These are phyloP conservation scores for Glutinoglossum americanum DNA, from an alignment of 495 filamentous ascomycete genomes.

Conservation along the genomic window DNA sequence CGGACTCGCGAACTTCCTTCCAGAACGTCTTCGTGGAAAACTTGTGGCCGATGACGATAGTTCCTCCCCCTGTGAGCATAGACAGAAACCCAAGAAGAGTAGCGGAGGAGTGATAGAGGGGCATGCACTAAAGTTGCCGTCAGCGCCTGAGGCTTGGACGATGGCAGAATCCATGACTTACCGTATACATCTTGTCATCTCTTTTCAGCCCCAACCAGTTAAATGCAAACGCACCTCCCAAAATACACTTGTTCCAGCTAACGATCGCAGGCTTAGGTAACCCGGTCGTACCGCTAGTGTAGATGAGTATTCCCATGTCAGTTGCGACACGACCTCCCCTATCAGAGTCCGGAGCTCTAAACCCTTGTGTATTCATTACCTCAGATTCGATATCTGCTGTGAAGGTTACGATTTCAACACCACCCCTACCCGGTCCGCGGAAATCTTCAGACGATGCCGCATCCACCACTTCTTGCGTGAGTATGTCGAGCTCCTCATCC, in stretches of 20 bases:
- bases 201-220: conserved; percentile 34
- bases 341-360: conserved; percentile 39
- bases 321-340: conserved; percentile 27
- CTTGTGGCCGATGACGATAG: conserved; percentile 51
- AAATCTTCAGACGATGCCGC: conserved; percentile 23
- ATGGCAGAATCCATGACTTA: conserved; percentile 16
- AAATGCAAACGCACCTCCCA: conserved; percentile 30
- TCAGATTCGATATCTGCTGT: conserved; percentile 40
- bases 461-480: conserved; percentile 24
- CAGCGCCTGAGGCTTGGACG: conserved; percentile 5
- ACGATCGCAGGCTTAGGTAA: conserved; percentile 81
- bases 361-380: conserved; percentile 29
- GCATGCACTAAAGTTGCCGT: conserved; percentile 46
- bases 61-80: conserved; percentile 34
- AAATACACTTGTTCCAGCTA: conserved; percentile 45
- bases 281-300: conserved; percentile 76
- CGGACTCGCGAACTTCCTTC: conserved; percentile 46
- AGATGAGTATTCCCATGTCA: conserved; percentile 58
- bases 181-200: conserved; percentile 63
- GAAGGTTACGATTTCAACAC: conserved; percentile 39
- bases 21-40: conserved; percentile 75
- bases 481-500: conserved; percentile 40
- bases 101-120: conserved; percentile 80
- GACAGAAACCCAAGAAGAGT: conserved; percentile 44
- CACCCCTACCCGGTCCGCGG: conserved; percentile 21